Evolutionary conservation across 192 early-diverging fungal genomes (phyloP), one percentile per base, ranked within the genome.

Genomic region (Umbelopsis ramanniana): DNA sequence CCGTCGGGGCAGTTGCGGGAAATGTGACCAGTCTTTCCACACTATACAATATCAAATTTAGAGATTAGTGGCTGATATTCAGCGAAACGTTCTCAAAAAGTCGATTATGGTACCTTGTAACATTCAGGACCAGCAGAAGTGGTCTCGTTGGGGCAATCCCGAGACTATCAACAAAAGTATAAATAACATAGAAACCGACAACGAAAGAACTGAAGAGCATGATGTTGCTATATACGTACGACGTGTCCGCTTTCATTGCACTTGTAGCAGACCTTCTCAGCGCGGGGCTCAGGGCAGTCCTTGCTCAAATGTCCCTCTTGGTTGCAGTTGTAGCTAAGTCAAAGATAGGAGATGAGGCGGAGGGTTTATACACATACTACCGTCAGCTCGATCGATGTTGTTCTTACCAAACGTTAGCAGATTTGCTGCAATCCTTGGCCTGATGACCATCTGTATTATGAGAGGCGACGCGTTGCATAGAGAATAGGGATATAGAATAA

Each of bases 221-320:
- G 7, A 47, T 43, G 21, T 22, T 21, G 22, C n/a, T 23, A 10
- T 50, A 40, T 17, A 74, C 78, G 69, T 79, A 79, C 78, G 67
- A 86, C 70, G 76, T 87, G 85, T 66, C 85, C 85, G 55, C 69
- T 68, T 69, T 84, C 76, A 73, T 81, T 77, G 72, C 85, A 86
- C 77, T 84, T 86, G 81, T 84, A 86, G 77, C 85, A 86, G 38
- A 73, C 70, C 81, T 84, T 84, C 76, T 82, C 85, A 74, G 79
- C 82, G 50, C 77, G 81, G 63, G 81, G 81, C 63, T 80, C 79
- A 53, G 81, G 24, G 73, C 79, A 80, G 69, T 80, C 79, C 69
- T 76, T 75, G 73, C 75, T 77, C 67, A 81, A 57, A 68, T 81
- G 79, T 46, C 79, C 79, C 67, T 69, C 67, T 69, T 83, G 71